Evolutionary conservation across 345 rosid genomes (phyloP), one percentile per base, ranked within the genome.

Genomic region (Alliaria petiolata): DNA sequence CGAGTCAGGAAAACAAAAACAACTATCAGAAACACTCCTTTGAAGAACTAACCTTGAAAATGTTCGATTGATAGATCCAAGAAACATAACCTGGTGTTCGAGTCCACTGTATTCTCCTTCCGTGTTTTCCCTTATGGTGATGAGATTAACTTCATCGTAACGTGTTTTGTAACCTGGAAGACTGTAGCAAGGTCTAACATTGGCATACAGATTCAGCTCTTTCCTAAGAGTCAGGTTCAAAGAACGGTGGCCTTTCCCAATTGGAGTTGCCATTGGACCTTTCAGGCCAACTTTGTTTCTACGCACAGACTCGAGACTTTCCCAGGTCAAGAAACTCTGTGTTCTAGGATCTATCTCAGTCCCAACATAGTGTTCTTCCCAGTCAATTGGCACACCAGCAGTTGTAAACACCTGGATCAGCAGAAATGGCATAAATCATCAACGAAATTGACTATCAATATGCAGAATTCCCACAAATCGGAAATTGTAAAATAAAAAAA

Each of bases 71-170:
- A 30, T 53, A 70, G 15, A 16, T 13, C 49, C 0, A 60, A 38
- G 6, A 12, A 67, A 74, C 50, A 39, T 45, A 81, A 95, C 98
- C 84, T 92, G 99, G 78, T 95, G 99, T 57, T 95, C 99, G 5
- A 92, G 99, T 15, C 98, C 99, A 81, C 99, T 92, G 88, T 92
- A 92, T 74, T 95, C 99, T 65, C 99, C 99, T 84, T 95, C 99
- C 0, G 98, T 95, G 82, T 95, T 95, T 74, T 95, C 99, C 42
- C 99, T 95, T 47, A 95, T 95, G 22, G 99, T 95, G 42, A 95
- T 77, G 44, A 95, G 97, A 80, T 95, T 64, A 7, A 95, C 99
- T 77, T 92, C 79, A 67, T 95, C 98, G 55, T 92, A 92, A 6
- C 91, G 92, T 40, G 99, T 90, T 76, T 95, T 92, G 67, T 95